Base-by-base conservation (phyloP, 148 eudicot species). In the Pouteria glomerata region DNA sequence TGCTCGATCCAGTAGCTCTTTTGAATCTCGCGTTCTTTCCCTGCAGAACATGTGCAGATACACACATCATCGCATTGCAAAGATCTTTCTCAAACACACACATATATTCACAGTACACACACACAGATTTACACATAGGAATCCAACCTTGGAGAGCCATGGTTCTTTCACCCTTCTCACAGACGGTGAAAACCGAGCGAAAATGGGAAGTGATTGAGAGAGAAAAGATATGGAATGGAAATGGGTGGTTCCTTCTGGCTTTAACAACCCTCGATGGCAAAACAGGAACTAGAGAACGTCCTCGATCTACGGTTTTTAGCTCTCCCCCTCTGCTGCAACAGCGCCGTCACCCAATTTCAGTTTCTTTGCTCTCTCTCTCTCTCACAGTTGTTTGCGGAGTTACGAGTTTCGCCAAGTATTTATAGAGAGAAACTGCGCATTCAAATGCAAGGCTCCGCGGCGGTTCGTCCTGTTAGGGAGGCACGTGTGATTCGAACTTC, bases 1-100 rank as follows among this genome's bases (percentile, higher is more conserved):
- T 96, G 99, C 80, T 92, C 99, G 8, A 74, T 71, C 99, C 99
- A 96, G 75, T 96, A 96, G 61, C 82, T 88, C 97, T 92, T 96
- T 68, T 86, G 90, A 53, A 82, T 70, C 71, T 90, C 89, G 31
- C 97, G 85, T 78, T 96, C 99, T 84, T 80, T 73, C 51, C 81
- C 81, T 88, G 47, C 80, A 50, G 44, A 37, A 12, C 16, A 70
- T 24, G 21, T 14, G 57, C 33, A 24, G 12, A 23, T 12, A 29
- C 53, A 76, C 23, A 33, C 26, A 35, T 56, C n/a, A 65, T 11
- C 19, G 18, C 14, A 1, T 26, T 7, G 23, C 11, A 6, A 29
- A 45, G 16, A 29, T 44, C 66, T 27, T 44, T 10, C 47, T 35
- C 21, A 18, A 24, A 16, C 27, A 1, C 19, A 68, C 26, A n/a